Evolutionary conservation across 345 rosid genomes (phyloP), one percentile per base, ranked within the genome.

Genomic region (Ceriops tagal): DNA sequence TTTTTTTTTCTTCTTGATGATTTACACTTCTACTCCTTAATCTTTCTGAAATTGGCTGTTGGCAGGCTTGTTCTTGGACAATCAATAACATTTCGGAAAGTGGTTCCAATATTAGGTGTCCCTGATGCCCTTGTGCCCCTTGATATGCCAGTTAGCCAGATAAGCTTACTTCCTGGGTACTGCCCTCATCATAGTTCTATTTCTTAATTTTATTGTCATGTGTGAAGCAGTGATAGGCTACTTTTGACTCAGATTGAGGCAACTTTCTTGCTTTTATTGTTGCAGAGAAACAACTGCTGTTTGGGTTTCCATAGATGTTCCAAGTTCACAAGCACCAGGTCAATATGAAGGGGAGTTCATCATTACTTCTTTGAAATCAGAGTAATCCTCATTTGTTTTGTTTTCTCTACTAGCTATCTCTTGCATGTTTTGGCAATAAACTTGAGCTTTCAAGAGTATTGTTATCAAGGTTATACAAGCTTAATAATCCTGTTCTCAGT

Each of bases 61-160:
- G 66, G 59, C 91, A 93, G 98, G 74, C 76, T 93, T 83, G 71
- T 84, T 78, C 81, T 83, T 79, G 98, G 96, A 64, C 88, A 87
- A 78, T 89, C 97, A 11, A 58, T 93, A 64, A 87, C 74, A 22
- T 59, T 91, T 67, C 78, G 96, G 52, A 87, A 78, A 20, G 96
- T 89, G 76, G 89, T 91, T 61, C 86, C 96, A 16, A 75, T 93
- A 70, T 72, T 93, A 73, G 96, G 98, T 79, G 87, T 93, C 31
- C 98, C 97, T 53, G 98, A 93, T 84, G 98, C 98, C 82, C 90
- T 93, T 69, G 97, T 89, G 53, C 98, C 98, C 11, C 86, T 93
- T 77, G 91, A 91, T 75, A 83, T 82, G 58, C 97, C 97, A 58
- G 66, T 81, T 73, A 73, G 87, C 75, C 97, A 88, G 78, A 83